Evolutionary conservation across 2,329 filamentous ascomycete species (phyloP), one percentile per base, ranked within the genome.

Genomic region (Diaporthe helianthi): DNA sequence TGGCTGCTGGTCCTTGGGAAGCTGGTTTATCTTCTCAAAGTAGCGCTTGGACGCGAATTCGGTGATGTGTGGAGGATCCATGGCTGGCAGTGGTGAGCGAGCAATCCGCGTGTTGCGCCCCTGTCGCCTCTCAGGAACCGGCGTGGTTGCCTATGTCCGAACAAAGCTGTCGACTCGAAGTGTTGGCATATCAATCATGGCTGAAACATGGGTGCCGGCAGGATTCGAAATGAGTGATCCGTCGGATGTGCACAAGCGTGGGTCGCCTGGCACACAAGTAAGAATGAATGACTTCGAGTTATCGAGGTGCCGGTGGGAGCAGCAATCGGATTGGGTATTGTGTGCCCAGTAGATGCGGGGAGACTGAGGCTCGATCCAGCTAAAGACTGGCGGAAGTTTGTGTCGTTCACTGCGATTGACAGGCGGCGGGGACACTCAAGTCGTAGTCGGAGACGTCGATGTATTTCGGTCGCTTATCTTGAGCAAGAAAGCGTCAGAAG

Each of bases 1-100:
- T 73, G 83, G 82, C 22, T 80, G 80, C 72, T 79, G 82, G 36
- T 85, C 80, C 76, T 82, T 83, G 76, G 79, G 86, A 74, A 81
- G 83, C 79, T 88, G 85, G 69, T 81, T 83, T 71, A 90, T 78
- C 79, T 91, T 91, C 67, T 85, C 84, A 73, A 90, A 88, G 76
- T 89, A 91, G 72, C 86, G 86, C 78, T 87, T 83, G 53, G 89
- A 91, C 71, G 87, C 89, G 79, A 91, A 91, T 78, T 91, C 89
- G 71, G 88, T 89, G 71, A 89, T 83, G 73, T 90, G 88, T 74
- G 85, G 83, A 75, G 86, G 87, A 73, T 90, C 88, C 87, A 90
- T 89, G 75, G 78, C 78, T 72, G 69, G 51, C 73, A 38, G 33
- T 60, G 46, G 36, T 52, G 46, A 36, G 49, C 47, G 64, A 24